Evolutionary conservation across 2,329 filamentous ascomycete genomes (phyloP), one percentile per base, ranked within the genome.

Genomic region (Penicillium sp.): DNA sequence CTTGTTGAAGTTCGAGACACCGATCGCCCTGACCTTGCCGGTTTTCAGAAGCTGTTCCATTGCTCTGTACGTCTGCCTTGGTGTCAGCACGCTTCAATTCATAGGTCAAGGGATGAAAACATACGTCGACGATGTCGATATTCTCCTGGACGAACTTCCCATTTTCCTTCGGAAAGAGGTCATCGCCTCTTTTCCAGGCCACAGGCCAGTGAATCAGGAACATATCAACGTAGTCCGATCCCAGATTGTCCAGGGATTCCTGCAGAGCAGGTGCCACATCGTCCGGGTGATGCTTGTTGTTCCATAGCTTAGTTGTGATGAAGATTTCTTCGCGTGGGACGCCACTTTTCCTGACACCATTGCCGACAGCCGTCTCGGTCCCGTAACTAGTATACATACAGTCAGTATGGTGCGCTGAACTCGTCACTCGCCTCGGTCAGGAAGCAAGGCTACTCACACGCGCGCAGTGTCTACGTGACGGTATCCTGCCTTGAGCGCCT

Each of bases 161-260:
- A 45, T 73, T 59, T 22, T 69, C 60, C 49, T 74, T 75, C 3
- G 77, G 77, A 43, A 77, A 71, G 35, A 70, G 54, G 6, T 73
- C 67, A 21, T 70, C 66, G n/a, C 75, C 72, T 22, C 72, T 68
- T 41, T 73, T 72, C 62, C 78, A 81, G 1, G 79, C 70, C 9
- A 74, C 72, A 0, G 79, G 79, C 75, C 77, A 87, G 68, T 86
- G 83, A 63, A 88, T 85, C 51, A 87, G 73, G 65, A 79, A 85
- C 10, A 87, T 72, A 63, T 87, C 83, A 50, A 87, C 72, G 63
- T 87, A 86, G 51, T 83, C 82, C 34, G 83, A 70, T 12, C 75
- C 77, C 59, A 85, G 75, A 60, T 81, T 76, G 62, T 81, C 76
- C 45, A 85, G 72, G 37, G 82, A 82, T 35, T 78, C 75, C 54